Evolutionary conservation across 805 yeast genomes (phyloP).

Genomic region (Lipomyces sp.): DNA sequence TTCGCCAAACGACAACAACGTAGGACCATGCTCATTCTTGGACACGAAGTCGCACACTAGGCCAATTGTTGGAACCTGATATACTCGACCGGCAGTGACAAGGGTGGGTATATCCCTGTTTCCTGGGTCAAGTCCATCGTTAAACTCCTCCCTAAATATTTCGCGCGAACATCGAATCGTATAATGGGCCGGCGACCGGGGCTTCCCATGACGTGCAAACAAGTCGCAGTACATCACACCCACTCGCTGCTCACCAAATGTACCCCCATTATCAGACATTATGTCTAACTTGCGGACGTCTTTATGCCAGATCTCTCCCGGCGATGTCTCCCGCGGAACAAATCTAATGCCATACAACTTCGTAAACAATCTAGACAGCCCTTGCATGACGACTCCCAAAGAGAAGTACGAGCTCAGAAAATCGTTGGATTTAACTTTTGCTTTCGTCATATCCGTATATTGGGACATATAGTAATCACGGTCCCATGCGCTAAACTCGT

Average conservation of each 20-base stretch:
- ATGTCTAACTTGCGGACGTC: slow-evolving; percentile 85
- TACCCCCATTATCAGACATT: slow-evolving; percentile 53
- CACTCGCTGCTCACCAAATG: slow-evolving; percentile 47
- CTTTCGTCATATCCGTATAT: slow-evolving; percentile 42
- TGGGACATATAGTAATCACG: slow-evolving; percentile 66
- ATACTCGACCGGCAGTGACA: slow-evolving; percentile 50
- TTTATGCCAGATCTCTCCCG: slow-evolving; percentile 86
- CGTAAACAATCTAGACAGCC: slow-evolving; percentile 72
- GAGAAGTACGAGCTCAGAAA: slow-evolving; percentile 73
- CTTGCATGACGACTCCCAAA: slow-evolving; percentile 82
- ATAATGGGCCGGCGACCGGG: slow-evolving; percentile 86
- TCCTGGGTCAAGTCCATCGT: slow-evolving; percentile 45
- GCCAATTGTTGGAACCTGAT: slow-evolving; percentile 88
- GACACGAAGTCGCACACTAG: slow-evolving; percentile 78
- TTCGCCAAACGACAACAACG: slow-evolving; percentile 71
- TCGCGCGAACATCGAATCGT: slow-evolving; percentile 93
- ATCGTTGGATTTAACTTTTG: slow-evolving; percentile 49
- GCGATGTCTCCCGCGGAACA: slow-evolving; percentile 62
- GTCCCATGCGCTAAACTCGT: slow-evolving; percentile 82
- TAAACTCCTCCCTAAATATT: slow-evolving; percentile 59
- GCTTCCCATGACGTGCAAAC: slow-evolving; percentile 75
- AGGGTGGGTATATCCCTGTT: slow-evolving; percentile 34
- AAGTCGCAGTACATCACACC: slow-evolving; percentile 90
- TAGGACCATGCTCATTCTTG: slow-evolving; percentile 51
- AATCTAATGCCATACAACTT: slow-evolving; percentile 77